Base-by-base conservation (phyloP, 179 eudicot species). In the Actinidia arguta region DNA sequence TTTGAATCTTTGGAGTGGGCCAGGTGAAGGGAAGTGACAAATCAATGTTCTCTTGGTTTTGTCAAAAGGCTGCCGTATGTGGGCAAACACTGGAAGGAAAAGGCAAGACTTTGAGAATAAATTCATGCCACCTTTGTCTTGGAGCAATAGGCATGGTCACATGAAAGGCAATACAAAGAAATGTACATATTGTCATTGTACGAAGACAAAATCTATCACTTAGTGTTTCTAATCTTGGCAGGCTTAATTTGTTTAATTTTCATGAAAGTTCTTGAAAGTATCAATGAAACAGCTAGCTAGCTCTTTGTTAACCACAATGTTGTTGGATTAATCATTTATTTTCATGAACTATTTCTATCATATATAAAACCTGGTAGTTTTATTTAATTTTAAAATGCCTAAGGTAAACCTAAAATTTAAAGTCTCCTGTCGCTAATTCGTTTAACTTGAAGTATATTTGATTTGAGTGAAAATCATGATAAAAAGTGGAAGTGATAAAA, bases 31-130 rank as follows among this genome's bases (percentile, higher is more conserved):
- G 56, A 4, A 72, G 36, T 72, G 75, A 47, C 75, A 72, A 47
- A 46, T 8, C 18, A 27, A 47, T 31, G 47, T 17, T 55, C 27
- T 17, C 54, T 54, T 54, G 27, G 44, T 48, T 75, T 55, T 75
- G 6, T 55, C 27, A 17, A 73, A 73, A 75, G 78, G 78, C 78
- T 75, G 78, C 78, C n/a, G n/a, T n/a, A n/a, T n/a, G n/a, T n/a
- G n/a, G n/a, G n/a, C n/a, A n/a, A n/a, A n/a, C n/a, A n/a, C n/a
- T n/a, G 24, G 9, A 24, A 17, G 22, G 22, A 73, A 73, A 55
- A 17, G 64, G 64, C 58, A 50, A 10, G 39, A 9, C 42, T 13
- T 50, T 73, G 61, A 25, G 42, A 48, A 24, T 73, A 50, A 24
- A 50, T 73, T 73, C 77, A 73, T 24, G 77, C 11, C 51, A 22